Evolutionary conservation across 805 yeast genomes (phyloP).

Genomic region (Candida ascalaphidarum): DNA sequence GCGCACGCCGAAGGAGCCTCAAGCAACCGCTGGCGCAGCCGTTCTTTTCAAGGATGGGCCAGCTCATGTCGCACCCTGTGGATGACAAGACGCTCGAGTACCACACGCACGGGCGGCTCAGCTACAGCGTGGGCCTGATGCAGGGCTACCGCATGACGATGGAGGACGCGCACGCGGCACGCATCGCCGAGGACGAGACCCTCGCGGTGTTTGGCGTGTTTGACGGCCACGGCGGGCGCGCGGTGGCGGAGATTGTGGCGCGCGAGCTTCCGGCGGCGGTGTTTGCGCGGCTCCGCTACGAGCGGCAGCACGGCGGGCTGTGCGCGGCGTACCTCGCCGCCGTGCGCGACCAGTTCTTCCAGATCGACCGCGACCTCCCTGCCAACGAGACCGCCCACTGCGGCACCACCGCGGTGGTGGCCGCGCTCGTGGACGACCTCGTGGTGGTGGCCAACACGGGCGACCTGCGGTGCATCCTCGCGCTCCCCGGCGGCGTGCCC

Average conservation of each 20-base stretch:
- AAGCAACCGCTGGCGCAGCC: too few relatives aligned
- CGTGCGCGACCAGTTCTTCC: slow-evolving; percentile 26
- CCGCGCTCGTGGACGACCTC: slow-evolving; percentile 20
- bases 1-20: too few relatives aligned
- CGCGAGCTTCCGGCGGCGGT: slow-evolving; percentile 29
- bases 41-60: slow-evolving; percentile 45
- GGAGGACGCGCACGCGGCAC: slow-evolving; percentile 66
- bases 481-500: slow-evolving; percentile 39
- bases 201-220: slow-evolving; percentile 58
- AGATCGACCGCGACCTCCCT: slow-evolving; percentile 24
- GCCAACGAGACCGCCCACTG: slow-evolving; percentile 18
- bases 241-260: slow-evolving; percentile 48
- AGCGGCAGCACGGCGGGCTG: slow-evolving; percentile 3
- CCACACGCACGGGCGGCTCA: slow-evolving; percentile 34
- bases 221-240: slow-evolving; percentile 78
- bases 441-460: slow-evolving; percentile 66
- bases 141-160: slow-evolving; percentile 69
- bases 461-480: slow-evolving; percentile 61
- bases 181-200: slow-evolving; percentile 34
- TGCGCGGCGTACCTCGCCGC: slow-evolving; percentile 11
- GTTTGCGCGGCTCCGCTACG: too few relatives aligned
- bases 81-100: slow-evolving; percentile 56
- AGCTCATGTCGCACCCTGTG: slow-evolving; percentile 63
- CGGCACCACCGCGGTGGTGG: slow-evolving; percentile 34
- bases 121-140: slow-evolving; percentile 65